Evolutionary conservation across 2,329 filamentous ascomycete genomes (phyloP), one percentile per base, ranked within the genome.

Genomic region (Capronia coronata): DNA sequence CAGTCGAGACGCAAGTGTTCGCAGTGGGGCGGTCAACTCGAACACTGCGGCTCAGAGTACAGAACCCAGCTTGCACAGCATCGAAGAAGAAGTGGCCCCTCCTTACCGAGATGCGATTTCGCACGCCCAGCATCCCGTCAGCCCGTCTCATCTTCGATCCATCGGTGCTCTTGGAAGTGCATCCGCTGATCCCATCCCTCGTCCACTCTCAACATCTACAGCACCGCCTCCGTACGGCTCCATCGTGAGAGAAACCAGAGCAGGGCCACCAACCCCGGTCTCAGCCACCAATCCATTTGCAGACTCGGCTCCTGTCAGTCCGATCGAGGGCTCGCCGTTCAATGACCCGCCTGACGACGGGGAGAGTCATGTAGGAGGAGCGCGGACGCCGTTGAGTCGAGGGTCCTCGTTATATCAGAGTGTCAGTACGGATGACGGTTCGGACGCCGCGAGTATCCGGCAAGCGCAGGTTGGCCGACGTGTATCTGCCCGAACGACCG

Each of bases 51-150:
- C n/a, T n/a, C 51, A 52, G 46, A 55, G 48, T 22, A 43, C 25
- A 8, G 47, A 55, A 29, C 52, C 55, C 9, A 59, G 57, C 47
- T 23, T 59, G 27, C 58, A 58, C 49, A 58, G 55, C 39, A 51
- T 61, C 14, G 58, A 59, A 30, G 58, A 61, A 34, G 58, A 61
- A 37, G 58, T 61, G 14, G 58, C 58, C 34, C 58, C 58, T 16
- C 58, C 58, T 5, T 61, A 61, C 37, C 53, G 58, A 45, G 58
- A 61, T 37, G 55, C 55, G 16, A 48, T 60, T 5, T 52, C 50
- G 5, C 51, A 55, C 23, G 48, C 37, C 25, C 47, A 49, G 9
- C 49, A 47, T 10, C 46, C 49, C 3, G 14, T 13, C 4, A 53
- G 43, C 32, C 49, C 52, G 10, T 40, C 25, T 18, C 51, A 44